These are phyloP conservation scores for Elongisporangium senticosum DNA, from an alignment of 352 stramenopile species.

Conservation along the genomic window DNA sequence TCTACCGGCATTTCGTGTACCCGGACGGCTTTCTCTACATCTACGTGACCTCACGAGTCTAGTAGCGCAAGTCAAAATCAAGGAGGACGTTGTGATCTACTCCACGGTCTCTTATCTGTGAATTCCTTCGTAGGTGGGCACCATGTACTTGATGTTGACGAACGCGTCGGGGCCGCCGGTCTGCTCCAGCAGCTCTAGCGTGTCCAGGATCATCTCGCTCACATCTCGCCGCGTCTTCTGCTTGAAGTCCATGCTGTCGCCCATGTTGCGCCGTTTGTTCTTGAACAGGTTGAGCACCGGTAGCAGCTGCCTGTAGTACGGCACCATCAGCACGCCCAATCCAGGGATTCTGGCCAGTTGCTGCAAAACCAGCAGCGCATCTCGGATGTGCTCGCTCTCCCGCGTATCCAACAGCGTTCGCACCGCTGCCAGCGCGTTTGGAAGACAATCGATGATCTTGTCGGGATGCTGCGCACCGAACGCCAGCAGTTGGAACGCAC, in stretches of 20 bases:
- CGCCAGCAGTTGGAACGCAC: conserved; percentile 76
- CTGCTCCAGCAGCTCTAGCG: conserved; percentile 82
- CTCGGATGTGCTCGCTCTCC: conserved; percentile 41
- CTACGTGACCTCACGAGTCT: conserved; percentile 14
- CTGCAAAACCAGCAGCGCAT: conserved; percentile 56
- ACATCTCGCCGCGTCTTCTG: conserved; percentile 78
- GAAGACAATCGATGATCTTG: conserved; percentile 63
- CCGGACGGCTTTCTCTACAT: conserved; percentile 78
- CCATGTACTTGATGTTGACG: conserved; percentile 97
- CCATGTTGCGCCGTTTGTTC: conserved; percentile 85
- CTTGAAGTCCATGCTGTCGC: conserved; percentile 89
- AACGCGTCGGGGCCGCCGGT: conserved; percentile 86
- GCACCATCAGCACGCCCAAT: conserved; percentile 81
- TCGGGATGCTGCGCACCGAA: conserved; percentile 53
- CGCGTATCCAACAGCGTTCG: conserved; percentile 70
- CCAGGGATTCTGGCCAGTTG: conserved; percentile 40
- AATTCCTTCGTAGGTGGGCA: conserved; percentile 91
- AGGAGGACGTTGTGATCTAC: background rate
- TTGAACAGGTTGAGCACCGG: conserved; percentile 89
- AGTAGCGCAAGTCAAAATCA: background rate
- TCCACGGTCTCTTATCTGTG: conserved; percentile 8
- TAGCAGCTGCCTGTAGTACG: conserved; percentile 90
- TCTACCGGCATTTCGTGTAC: conserved; percentile 68
- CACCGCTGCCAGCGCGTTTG: conserved; percentile 56
- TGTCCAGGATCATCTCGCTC: conserved; percentile 83